Evolutionary conservation across 2,329 filamentous ascomycete species (phyloP).

Genomic region (Microsporum audouinii): DNA sequence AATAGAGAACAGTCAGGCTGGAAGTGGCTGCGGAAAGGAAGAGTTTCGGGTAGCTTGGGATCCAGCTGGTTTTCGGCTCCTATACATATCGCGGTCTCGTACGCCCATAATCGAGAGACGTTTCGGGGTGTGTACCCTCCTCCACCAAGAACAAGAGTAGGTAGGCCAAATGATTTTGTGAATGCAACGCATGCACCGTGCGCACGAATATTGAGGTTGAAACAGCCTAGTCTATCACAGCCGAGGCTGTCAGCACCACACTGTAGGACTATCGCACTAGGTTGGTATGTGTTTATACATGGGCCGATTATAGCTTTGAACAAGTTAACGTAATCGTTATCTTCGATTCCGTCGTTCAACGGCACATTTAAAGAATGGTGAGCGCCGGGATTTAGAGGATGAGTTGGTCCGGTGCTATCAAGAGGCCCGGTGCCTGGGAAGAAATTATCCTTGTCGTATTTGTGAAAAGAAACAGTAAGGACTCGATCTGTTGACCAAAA

Average conservation of each 20-base stretch:
- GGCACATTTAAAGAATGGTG: constrained; percentile 87
- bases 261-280: constrained; percentile 82
- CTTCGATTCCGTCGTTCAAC: constrained; percentile 79
- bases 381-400: constrained; percentile 73
- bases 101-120: constrained; percentile 91
- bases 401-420: constrained; percentile 71
- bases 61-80: constrained; percentile 59
- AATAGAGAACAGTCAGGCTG: constrained; percentile 77
- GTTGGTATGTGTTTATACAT: constrained; percentile 73
- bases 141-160: constrained; percentile 82
- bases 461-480: constrained; percentile 91
- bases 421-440: constrained; percentile 86
- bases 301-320: constrained; percentile 71
- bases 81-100: constrained; percentile 86
- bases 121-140: constrained; percentile 95
- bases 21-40: constrained; percentile 82
- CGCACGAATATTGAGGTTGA: constrained; percentile 92
- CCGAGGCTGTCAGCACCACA: constrained; percentile 92
- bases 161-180: constrained; percentile 68
- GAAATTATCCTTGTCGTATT: constrained; percentile 75
- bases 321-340: constrained; percentile 74
- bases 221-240: constrained; percentile 83
- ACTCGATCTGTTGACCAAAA: constrained; percentile 84
- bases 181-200: constrained; percentile 86
- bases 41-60: constrained; percentile 62